Evolutionary conservation across 306 rosid species (phyloP), one percentile per base, ranked within the genome.

Genomic region (Cucumis hystrix): DNA sequence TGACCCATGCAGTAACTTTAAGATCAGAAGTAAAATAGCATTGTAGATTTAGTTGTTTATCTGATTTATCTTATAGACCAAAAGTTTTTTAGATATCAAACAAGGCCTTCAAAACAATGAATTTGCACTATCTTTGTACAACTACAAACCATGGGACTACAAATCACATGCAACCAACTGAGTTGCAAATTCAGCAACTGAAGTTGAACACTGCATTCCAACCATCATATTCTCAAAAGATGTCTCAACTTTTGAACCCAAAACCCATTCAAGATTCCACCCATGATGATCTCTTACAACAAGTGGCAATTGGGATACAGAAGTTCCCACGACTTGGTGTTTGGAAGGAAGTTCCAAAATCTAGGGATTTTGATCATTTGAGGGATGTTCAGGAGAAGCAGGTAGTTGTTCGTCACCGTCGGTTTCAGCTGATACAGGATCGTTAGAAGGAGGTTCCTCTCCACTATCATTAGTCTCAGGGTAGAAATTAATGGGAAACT

Each of bases 401-500:
- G 58, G 83, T 41, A 66, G 77, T 28, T 77, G 89, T 76, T 77
- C 83, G 33, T 74, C 76, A 68, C 54, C 84, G 54, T 81, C 78
- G 4, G 80, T 79, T 77, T 83, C 86, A 8, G 86, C 61, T 49
- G 16, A 28, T 25, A 71, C 59, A 8, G 76, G 76, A 30, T 71
- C 76, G 16, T 71, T 71, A 3, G 78, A n/a, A 35, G 91, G 85
- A 10, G 78, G 82, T 65, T 67, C 85, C 89, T 49, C 64, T 17
- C 75, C 80, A 64, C 55, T 14, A 23, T 78, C 75, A 66, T 39
- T 78, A 12, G 71, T 52, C 74, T 86, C 95, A 0, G 89, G 89
- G 58, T 86, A 86, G 69, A 86, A 86, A 74, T 83, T 83, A 78
- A 94, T 89, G 25, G 97, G 98, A 70, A 92, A 90, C 84, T 90